Percentiles rank a stretch among this genome's conserved stretches.
These are phyloP conservation scores for Recurvomyces mirabilis DNA, from an alignment of 495 filamentous ascomycete species.

Conservation along the genomic window DNA sequence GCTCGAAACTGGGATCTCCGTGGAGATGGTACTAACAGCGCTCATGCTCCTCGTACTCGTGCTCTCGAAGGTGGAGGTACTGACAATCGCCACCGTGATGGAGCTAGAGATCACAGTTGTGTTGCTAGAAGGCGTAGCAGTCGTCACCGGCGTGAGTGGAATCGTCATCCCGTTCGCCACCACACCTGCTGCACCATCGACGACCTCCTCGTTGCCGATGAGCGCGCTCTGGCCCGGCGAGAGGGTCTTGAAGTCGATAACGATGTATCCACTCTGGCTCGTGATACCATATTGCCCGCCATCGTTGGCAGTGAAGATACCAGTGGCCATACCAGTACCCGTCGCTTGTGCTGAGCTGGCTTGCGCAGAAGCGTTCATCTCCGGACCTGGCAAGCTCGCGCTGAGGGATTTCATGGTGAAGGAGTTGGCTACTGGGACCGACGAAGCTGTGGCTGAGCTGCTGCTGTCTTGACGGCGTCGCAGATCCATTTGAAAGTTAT, in stretches of 20 bases:
- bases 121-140: neutral
- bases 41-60: conserved; percentile 1
- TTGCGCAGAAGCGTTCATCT: too few relatives aligned
- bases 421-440: too few relatives aligned
- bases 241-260: conserved; percentile 11
- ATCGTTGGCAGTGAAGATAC: conserved; percentile 6
- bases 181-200: neutral
- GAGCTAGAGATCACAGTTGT: neutral
- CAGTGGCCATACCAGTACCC: neutral
- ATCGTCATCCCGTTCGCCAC: conserved; percentile 11
- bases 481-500: neutral
- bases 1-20: neutral
- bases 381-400: too few relatives aligned
- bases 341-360: neutral
- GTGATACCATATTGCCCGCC: conserved; percentile 6
- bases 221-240: conserved; percentile 3
- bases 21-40: neutral
- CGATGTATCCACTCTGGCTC: conserved; percentile 8
- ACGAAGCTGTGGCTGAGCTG: too few relatives aligned
- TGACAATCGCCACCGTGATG: too few relatives aligned
- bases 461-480: too few relatives aligned
- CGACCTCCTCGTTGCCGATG: conserved; percentile 9
- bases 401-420: too few relatives aligned
- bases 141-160: neutral
- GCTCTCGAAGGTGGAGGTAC: neutral